A percentile compares a stretch with the other conserved stretches of the same genome.
Evolutionary conservation across 2,329 filamentous ascomycete species (phyloP).

Genomic region (Fusarium anthophilum): DNA sequence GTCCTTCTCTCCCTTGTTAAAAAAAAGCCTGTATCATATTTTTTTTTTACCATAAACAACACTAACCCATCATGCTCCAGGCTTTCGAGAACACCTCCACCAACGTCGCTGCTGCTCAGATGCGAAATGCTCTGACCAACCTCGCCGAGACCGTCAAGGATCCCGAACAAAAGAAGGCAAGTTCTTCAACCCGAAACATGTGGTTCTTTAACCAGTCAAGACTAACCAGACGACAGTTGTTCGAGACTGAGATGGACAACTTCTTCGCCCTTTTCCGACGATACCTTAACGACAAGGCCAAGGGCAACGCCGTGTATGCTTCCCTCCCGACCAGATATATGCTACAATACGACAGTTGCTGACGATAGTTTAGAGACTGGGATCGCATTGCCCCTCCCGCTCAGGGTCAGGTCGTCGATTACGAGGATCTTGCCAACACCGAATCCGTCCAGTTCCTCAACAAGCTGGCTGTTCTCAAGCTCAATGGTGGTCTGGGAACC

Average conservation of each 20-base stretch:
- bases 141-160: slow-evolving; percentile 91
- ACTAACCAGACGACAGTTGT: slow-evolving; percentile 66
- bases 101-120: slow-evolving; percentile 96
- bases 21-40: background rate
- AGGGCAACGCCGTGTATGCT: slow-evolving; percentile 86
- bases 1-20: background rate
- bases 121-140: slow-evolving; percentile 96
- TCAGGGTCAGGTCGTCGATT: slow-evolving; percentile 92
- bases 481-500: slow-evolving; percentile 98
- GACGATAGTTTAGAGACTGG: slow-evolving; percentile 76
- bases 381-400: slow-evolving; percentile 95
- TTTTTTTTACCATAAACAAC: background rate
- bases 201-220: background rate
- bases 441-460: slow-evolving; percentile 94
- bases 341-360: slow-evolving; percentile 17
- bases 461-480: slow-evolving; percentile 98
- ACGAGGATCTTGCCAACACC: slow-evolving; percentile 87
- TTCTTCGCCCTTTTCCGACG: slow-evolving; percentile 99
- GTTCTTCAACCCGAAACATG: slow-evolving; percentile 29
- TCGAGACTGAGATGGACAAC: slow-evolving; percentile 99
- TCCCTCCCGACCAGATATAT: slow-evolving; percentile 1
- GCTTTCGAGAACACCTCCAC: slow-evolving; percentile 99
- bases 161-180: slow-evolving; percentile 82
- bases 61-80: slow-evolving; percentile 59
- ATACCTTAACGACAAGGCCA: slow-evolving; percentile 98